These are phyloP conservation scores for Apophysomyces ossiformis DNA, from an alignment of 371 early-diverging fungal species.

Conservation along the genomic window DNA sequence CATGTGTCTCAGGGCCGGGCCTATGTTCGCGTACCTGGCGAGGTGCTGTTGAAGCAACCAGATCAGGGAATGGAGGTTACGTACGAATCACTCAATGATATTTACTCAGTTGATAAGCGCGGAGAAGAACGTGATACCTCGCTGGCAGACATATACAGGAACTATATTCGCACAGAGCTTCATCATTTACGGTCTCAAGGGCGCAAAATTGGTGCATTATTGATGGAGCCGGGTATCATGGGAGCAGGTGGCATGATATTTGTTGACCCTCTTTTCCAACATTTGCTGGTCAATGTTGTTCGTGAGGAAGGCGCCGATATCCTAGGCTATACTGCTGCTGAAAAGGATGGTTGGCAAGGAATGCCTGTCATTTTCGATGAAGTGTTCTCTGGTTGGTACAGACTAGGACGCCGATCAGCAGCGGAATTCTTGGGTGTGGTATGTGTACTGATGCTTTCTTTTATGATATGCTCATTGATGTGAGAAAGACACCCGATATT, in stretches of 20 bases:
- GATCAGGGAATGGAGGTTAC: slow-evolving; percentile 17
- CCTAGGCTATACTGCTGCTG: slow-evolving; percentile 31
- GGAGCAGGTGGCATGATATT: slow-evolving; percentile 89
- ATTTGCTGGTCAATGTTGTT: slow-evolving; percentile 63
- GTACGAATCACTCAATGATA: slow-evolving; percentile 36
- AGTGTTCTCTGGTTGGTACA: slow-evolving; percentile 82
- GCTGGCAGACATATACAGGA: slow-evolving; percentile 52
- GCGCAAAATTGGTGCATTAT: slow-evolving; percentile 72
- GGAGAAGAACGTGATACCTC: slow-evolving; percentile 25
- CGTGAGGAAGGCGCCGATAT: slow-evolving; percentile 53
- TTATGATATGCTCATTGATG: no score
- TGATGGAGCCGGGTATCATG: slow-evolving; percentile 82
- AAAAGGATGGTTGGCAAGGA: slow-evolving; percentile 52
- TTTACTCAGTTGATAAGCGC: slow-evolving; percentile 41
- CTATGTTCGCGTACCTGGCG: slow-evolving; percentile 47
- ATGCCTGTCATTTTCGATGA: slow-evolving; percentile 86
- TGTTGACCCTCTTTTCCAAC: slow-evolving; percentile 84
- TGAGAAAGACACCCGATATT: slow-evolving; percentile 72
- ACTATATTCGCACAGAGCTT: slow-evolving; percentile 53
- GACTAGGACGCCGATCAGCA: slow-evolving; percentile 70
- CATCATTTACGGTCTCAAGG: slow-evolving; percentile 45
- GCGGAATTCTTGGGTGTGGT: slow-evolving; percentile 71
- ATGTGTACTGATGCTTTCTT: slow-evolving; percentile 21
- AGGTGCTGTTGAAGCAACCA: slow-evolving; percentile 15
- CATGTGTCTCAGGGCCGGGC: slow-evolving; percentile 63